Evolutionary conservation across 2,329 filamentous ascomycete species (phyloP).

Genomic region (Aspergillus versicolor): DNA sequence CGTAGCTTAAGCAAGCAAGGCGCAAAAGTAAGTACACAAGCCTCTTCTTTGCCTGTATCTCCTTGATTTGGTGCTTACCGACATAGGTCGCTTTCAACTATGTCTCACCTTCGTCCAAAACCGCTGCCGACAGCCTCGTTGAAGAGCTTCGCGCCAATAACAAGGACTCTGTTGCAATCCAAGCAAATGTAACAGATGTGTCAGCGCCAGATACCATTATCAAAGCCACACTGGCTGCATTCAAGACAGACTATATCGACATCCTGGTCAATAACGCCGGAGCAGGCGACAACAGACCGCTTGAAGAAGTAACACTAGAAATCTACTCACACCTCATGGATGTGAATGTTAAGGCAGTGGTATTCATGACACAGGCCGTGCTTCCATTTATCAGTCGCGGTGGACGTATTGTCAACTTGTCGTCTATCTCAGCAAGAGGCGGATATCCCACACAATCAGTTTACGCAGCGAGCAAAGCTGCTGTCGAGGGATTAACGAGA

Average conservation of each 20-base stretch:
- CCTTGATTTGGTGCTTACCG: not conserved
- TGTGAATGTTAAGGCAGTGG: slow-evolving; percentile 19
- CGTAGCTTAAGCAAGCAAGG: slow-evolving; percentile 13
- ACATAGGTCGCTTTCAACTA: slow-evolving; percentile 20
- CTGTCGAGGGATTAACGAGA: slow-evolving; percentile 62
- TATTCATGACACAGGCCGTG: slow-evolving; percentile 25
- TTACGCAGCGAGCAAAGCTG: slow-evolving; percentile 63
- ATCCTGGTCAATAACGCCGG: slow-evolving; percentile 30
- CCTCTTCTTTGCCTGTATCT: not conserved
- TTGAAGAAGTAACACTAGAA: slow-evolving; percentile 20
- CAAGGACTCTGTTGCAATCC: slow-evolving; percentile 12
- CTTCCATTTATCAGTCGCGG: slow-evolving; percentile 13
- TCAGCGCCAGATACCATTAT: slow-evolving; percentile 13
- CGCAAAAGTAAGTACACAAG: slow-evolving; percentile 10
- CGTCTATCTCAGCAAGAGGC: slow-evolving; percentile 18
- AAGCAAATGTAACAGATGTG: slow-evolving; percentile 16
- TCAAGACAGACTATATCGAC: slow-evolving; percentile 15
- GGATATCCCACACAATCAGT: slow-evolving; percentile 46
- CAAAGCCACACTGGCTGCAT: slow-evolving; percentile 5
- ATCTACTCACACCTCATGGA: slow-evolving; percentile 17
- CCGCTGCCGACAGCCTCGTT: slow-evolving; percentile 12
- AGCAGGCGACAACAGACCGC: slow-evolving; percentile 16
- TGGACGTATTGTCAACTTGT: slow-evolving; percentile 23
- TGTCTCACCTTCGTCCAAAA: slow-evolving; percentile 14
- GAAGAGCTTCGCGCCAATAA: slow-evolving; percentile 2